Conservation (phyloP, 768 basidiomycete species). For the Mycena epipterygia region DNA sequence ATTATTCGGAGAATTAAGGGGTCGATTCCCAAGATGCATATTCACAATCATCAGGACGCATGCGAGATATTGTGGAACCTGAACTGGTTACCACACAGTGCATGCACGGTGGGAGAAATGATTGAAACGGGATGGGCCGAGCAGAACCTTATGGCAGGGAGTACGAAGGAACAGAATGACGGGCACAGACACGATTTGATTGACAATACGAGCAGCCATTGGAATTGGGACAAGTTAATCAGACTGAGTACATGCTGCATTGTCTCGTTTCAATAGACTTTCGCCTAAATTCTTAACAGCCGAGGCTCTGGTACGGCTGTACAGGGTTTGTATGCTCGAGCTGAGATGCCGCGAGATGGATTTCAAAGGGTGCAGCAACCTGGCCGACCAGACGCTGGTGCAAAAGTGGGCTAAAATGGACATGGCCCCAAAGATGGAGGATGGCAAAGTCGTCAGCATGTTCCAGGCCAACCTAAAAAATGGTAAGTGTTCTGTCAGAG, state of each 20-base stretch:
- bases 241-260: neutral
- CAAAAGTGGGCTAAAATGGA: neutral
- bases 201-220: constrained; percentile 16
- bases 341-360: neutral
- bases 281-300: neutral
- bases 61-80: constrained; percentile 43
- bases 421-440: neutral
- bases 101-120: constrained; percentile 43
- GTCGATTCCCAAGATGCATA: constrained; percentile 47
- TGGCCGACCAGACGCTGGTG: neutral
- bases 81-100: constrained; percentile 42
- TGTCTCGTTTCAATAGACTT: neutral
- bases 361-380: neutral
- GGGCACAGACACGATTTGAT: constrained; percentile 36
- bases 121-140: constrained; percentile 43
- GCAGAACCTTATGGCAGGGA: constrained; percentile 31
- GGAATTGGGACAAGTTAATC: constrained; percentile 33
- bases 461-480: constrained; percentile 1
- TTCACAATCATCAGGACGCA: constrained; percentile 40
- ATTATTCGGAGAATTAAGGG: constrained; percentile 38
- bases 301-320: neutral
- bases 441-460: constrained; percentile 7
- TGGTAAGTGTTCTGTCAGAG: neutral
- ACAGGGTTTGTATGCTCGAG: neutral
- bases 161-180: constrained; percentile 34